Evolutionary conservation across 768 basidiomycete species (phyloP).

Genomic region (Gymnopilus dilepis): DNA sequence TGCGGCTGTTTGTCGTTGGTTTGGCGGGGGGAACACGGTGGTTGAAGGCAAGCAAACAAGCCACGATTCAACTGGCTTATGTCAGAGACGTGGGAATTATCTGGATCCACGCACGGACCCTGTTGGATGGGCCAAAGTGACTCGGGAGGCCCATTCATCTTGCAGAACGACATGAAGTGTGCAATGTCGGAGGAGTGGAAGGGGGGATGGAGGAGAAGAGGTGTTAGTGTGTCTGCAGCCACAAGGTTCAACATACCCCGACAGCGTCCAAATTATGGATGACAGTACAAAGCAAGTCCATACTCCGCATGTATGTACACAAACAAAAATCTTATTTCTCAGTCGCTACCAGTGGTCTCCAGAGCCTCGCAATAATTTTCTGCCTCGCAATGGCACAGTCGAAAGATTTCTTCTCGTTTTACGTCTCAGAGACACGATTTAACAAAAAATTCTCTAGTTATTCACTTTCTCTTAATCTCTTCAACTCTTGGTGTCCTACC

Average conservation of each 20-base stretch:
- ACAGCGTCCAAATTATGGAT: conserved; percentile 75
- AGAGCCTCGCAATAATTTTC: too few relatives aligned
- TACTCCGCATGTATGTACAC: conserved; percentile 36
- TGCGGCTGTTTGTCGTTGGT: conserved; percentile 43
- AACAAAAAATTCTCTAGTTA: too few relatives aligned
- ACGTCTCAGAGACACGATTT: too few relatives aligned
- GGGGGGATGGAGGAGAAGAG: conserved; percentile 37
- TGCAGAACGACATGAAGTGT: conserved; percentile 8
- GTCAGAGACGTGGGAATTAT: conserved; percentile 66
- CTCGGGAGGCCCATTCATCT: conserved; percentile 6
- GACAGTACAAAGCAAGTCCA: conserved; percentile 62
- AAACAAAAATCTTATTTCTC: conserved; percentile 41
- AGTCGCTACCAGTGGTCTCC: not conserved
- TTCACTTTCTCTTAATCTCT: too few relatives aligned
- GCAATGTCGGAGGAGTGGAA: conserved; percentile 27
- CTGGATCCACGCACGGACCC: conserved; percentile 63
- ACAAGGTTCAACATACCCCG: conserved; percentile 64
- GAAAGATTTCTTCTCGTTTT: too few relatives aligned
- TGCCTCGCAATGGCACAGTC: too few relatives aligned
- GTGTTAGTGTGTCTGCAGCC: conserved; percentile 54
- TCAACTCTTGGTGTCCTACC: not conserved
- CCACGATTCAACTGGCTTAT: conserved; percentile 51
- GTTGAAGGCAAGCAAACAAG: conserved; percentile 51
- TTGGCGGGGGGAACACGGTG: conserved; percentile 49
- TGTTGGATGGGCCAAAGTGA: conserved; percentile 15